Evolutionary conservation across 371 early-diverging fungal genomes (phyloP).

Genomic region (Haplosporangium sp.): DNA sequence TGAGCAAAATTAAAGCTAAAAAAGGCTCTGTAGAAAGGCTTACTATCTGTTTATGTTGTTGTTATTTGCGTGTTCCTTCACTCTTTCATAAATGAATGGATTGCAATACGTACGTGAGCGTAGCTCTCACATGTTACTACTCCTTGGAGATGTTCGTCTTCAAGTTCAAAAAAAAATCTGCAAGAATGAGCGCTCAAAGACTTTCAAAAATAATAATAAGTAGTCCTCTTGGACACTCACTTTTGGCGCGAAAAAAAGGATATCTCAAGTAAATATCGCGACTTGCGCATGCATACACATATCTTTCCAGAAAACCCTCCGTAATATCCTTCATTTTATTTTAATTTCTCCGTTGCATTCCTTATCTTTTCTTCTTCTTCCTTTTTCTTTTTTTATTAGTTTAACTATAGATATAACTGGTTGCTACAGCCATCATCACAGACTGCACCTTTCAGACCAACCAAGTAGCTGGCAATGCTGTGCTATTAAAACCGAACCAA

Average conservation of each 20-base stretch:
- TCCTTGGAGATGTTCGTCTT: not conserved
- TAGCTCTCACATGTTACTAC: slow-evolving; percentile 3
- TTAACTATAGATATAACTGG: not conserved
- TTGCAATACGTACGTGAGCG: not conserved
- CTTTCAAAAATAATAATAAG: no score
- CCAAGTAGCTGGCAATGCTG: no score
- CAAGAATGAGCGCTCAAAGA: not conserved
- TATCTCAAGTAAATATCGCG: no score
- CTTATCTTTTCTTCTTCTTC: not conserved
- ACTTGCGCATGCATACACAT: no score
- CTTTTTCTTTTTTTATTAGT: not conserved
- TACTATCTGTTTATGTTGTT: not conserved
- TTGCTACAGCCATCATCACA: not conserved
- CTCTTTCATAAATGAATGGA: not conserved
- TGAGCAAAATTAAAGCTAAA: slow-evolving; percentile 6
- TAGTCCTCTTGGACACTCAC: no score
- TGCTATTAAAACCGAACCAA: no score
- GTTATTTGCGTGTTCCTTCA: not conserved
- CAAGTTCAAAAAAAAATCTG: not conserved
- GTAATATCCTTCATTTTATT: no score
- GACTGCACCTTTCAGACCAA: no score
- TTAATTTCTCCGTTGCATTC: no score
- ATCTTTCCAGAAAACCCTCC: no score
- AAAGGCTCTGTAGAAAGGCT: slow-evolving; percentile 5
- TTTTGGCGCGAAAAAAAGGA: not conserved